These are phyloP conservation scores for Claviceps pazoutovae DNA, from an alignment of 2,329 filamentous ascomycete species.

Conservation along the genomic window DNA sequence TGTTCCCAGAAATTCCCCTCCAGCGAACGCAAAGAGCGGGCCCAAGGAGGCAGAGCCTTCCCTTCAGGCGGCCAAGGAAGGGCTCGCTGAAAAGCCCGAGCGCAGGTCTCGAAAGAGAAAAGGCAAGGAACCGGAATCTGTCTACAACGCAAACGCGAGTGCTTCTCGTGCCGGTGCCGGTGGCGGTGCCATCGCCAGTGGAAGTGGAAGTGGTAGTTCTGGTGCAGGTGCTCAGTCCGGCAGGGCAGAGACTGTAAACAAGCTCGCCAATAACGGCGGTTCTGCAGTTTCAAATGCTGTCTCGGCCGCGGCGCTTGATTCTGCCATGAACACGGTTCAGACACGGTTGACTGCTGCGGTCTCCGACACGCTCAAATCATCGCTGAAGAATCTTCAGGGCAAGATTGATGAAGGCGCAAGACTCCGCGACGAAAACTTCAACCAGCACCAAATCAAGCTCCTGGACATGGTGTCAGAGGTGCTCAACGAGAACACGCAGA, in stretches of 20 bases:
- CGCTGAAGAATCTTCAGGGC: constrained; percentile 47
- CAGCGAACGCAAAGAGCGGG: constrained; percentile 28
- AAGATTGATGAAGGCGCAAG: constrained; percentile 51
- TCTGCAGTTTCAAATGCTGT: constrained; percentile 16
- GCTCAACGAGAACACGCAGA: constrained; percentile 49
- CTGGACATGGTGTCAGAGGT: constrained; percentile 46
- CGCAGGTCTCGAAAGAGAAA: constrained; percentile 56
- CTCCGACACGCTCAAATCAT: constrained; percentile 38
- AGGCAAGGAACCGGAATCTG: constrained; percentile 33
- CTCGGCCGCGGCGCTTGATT: constrained; percentile 34
- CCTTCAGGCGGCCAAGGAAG: constrained; percentile 23
- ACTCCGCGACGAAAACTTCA: constrained; percentile 36
- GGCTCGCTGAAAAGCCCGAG: constrained; percentile 43
- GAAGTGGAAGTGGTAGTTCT: too few species aligned
- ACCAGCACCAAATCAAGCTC: constrained; percentile 37
- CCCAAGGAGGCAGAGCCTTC: constrained; percentile 34
- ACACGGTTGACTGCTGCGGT: constrained; percentile 34
- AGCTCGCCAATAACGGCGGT: constrained; percentile 16
- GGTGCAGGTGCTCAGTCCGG: constrained; percentile 6
- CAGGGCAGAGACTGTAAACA: constrained; percentile 16
- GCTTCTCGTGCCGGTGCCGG: constrained; percentile 18
- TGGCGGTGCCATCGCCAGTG: background rate
- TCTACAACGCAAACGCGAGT: constrained; percentile 26
- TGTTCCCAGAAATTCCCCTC: constrained; percentile 8
- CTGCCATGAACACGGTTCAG: constrained; percentile 41